Evolutionary conservation across 73 alveolate species (phyloP).

Genomic region (Paramecium tetraurelia): DNA sequence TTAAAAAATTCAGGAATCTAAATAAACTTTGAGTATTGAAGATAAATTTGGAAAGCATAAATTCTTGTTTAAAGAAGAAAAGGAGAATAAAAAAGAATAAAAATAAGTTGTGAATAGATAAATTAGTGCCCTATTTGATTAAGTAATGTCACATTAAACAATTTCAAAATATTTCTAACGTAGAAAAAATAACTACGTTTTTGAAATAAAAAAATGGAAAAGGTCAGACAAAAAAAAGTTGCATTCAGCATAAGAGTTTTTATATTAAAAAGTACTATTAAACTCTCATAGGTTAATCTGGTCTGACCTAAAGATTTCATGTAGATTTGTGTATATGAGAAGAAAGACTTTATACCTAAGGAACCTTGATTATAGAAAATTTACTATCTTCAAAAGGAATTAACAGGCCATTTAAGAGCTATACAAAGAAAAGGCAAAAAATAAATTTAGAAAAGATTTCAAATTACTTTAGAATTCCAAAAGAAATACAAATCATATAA

Average conservation of each 20-base stretch:
- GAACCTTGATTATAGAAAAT: slow-evolving; percentile 9
- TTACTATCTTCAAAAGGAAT: not conserved
- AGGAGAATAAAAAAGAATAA: not conserved
- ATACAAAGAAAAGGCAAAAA: not conserved
- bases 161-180: not conserved
- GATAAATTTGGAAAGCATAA: not conserved
- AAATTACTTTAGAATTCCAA: not conserved
- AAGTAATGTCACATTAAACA: not conserved
- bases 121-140: not conserved
- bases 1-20: not conserved
- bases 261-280: not conserved
- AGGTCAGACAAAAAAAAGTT: not conserved
- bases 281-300: not conserved
- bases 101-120: not conserved
- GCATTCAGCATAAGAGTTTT: not conserved
- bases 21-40: not conserved
- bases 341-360: not conserved
- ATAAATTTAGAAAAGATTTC: not conserved
- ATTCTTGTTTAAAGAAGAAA: not conserved
- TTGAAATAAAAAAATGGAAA: not conserved
- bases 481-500: not conserved
- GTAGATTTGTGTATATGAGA: not conserved
- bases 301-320: not conserved
- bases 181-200: not conserved
- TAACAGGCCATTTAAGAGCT: not conserved